These are phyloP conservation scores for Alternaria gansuensis DNA, from an alignment of 2,329 filamentous ascomycete genomes.

Conservation along the genomic window DNA sequence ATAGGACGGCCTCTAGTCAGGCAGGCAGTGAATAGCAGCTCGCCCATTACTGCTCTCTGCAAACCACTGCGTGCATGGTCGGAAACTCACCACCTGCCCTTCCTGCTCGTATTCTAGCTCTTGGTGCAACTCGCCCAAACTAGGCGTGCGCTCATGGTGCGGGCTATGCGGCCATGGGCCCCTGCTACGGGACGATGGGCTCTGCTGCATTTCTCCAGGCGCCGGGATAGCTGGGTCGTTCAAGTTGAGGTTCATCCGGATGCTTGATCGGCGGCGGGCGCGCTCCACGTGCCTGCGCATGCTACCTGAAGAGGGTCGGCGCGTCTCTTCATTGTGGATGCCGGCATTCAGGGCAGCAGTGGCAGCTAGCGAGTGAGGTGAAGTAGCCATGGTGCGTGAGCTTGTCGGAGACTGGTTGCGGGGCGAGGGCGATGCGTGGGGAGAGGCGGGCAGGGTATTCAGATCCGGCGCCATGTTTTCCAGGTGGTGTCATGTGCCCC, in stretches of 20 bases:
- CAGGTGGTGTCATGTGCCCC: constrained; percentile 23
- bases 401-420: constrained; percentile 46
- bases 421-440: constrained; percentile 49
- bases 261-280: constrained; percentile 71
- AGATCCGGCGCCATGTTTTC: constrained; percentile 59
- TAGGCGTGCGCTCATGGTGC: constrained; percentile 72
- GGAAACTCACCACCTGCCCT: constrained; percentile 71
- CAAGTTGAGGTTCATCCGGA: constrained; percentile 76
- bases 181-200: constrained; percentile 42
- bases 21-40: not conserved
- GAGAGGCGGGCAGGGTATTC: constrained; percentile 66
- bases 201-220: constrained; percentile 73
- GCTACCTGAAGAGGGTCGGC: constrained; percentile 60
- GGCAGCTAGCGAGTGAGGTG: constrained; percentile 76
- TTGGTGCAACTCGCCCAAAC: constrained; percentile 79
- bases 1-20: not conserved
- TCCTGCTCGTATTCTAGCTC: constrained; percentile 82
- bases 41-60: not conserved
- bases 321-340: constrained; percentile 70
- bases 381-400: constrained; percentile 62
- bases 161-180: constrained; percentile 60
- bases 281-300: constrained; percentile 52
- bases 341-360: constrained; percentile 81
- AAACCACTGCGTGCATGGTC: not conserved
- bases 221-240: constrained; percentile 74